These are phyloP conservation scores for Coix lacrymajobi DNA, from an alignment of 176 grass and related monocot genomes.

Conservation along the genomic window DNA sequence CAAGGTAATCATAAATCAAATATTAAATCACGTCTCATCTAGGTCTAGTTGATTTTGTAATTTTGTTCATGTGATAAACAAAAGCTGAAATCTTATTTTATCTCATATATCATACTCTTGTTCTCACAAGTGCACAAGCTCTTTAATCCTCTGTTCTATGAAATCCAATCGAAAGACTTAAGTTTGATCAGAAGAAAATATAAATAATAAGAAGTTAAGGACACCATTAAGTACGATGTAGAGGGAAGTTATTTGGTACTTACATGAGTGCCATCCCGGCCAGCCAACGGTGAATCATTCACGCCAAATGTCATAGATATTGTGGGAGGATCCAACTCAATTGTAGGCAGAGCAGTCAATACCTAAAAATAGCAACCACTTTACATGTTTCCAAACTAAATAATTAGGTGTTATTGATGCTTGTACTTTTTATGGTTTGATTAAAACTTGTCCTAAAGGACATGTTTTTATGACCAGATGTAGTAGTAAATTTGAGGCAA, in stretches of 20 bases:
- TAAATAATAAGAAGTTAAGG: constrained; percentile 5
- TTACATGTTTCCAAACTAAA: background rate
- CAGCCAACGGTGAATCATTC: constrained; percentile 90
- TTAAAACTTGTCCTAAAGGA: background rate
- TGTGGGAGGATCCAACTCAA: constrained; percentile 96
- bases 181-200: constrained; percentile 1
- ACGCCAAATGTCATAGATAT: constrained; percentile 99
- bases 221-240: background rate
- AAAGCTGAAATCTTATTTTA: background rate
- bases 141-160: background rate
- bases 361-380: constrained; percentile 50
- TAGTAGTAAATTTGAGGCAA: constrained; percentile 18
- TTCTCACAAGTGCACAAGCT: background rate
- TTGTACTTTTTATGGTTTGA: background rate
- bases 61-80: background rate
- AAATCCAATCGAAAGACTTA: background rate
- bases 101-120: background rate
- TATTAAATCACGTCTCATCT: background rate
- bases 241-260: constrained; percentile 39
- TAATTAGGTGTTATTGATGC: background rate
- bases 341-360: constrained; percentile 78
- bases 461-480: background rate
- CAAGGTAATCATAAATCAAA: background rate
- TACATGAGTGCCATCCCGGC: constrained; percentile 91
- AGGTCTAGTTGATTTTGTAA: background rate